These are phyloP conservation scores for Pichia thaimueangensis DNA, from an alignment of 805 yeast species.

Conservation along the genomic window DNA sequence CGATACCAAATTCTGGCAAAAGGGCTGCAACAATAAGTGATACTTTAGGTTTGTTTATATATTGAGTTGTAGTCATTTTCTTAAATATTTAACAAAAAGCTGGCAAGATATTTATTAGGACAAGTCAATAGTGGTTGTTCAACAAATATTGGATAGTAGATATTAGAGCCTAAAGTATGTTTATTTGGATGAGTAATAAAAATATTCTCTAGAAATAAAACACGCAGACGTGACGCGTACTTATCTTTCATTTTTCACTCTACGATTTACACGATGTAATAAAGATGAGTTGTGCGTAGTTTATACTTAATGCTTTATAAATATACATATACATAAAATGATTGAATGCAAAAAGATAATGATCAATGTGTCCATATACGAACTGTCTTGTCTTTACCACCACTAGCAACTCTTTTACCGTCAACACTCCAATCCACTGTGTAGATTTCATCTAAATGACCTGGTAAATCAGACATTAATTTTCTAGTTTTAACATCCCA, in stretches of 20 bases:
- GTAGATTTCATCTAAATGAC: constrained; percentile 91
- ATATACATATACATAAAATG: too few species aligned
- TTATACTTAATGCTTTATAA: too few species aligned
- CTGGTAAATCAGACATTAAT: constrained; percentile 84
- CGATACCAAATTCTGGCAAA: constrained; percentile 77
- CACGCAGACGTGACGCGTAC: background rate
- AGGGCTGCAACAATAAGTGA: constrained; percentile 82
- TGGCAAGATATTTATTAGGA: too few species aligned
- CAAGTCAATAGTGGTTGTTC: too few species aligned
- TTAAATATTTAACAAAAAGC: background rate
- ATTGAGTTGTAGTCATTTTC: constrained; percentile 7
- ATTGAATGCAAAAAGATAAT: too few species aligned
- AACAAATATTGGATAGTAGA: too few species aligned
- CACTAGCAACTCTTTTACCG: constrained; percentile 91
- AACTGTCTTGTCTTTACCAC: constrained; percentile 93
- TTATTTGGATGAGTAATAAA: background rate
- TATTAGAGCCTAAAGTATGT: too few species aligned
- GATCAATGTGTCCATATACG: constrained; percentile 81
- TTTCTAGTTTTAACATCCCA: constrained; percentile 92
- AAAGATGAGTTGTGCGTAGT: too few species aligned
- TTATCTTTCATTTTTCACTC: background rate
- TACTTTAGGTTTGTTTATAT: constrained; percentile 30
- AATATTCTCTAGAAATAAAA: background rate
- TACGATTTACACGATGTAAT: too few species aligned
- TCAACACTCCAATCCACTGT: constrained; percentile 98